Conservation (phyloP, 495 filamentous ascomycete species). For the Bacidia gigantensis region DNA sequence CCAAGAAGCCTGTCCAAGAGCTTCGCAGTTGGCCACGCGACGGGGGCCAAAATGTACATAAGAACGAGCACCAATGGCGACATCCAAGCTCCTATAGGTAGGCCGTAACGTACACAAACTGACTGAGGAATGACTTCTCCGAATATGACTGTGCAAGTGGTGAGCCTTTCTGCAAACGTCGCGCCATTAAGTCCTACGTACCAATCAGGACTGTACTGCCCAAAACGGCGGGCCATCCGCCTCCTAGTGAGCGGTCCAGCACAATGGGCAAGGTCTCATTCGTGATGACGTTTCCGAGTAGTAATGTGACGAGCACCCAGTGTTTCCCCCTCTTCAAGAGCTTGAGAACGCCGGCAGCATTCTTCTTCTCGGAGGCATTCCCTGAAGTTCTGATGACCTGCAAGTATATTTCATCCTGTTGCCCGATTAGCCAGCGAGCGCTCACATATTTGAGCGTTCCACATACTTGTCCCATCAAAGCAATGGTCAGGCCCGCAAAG, state of each 20-base stretch:
- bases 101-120: constrained; percentile 88
- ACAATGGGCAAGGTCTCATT: constrained; percentile 96
- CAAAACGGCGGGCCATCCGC: constrained; percentile 86
- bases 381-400: constrained; percentile 85
- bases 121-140: constrained; percentile 94
- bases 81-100: constrained; percentile 94
- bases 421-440: neutral
- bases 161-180: neutral
- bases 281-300: constrained; percentile 93
- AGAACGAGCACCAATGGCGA: constrained; percentile 72
- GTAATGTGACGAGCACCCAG: constrained; percentile 94
- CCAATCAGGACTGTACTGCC: constrained; percentile 87
- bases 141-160: constrained; percentile 62
- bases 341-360: constrained; percentile 67
- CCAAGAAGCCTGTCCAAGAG: constrained; percentile 78
- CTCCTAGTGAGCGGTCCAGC: constrained; percentile 82
- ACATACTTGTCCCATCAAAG: constrained; percentile 45
- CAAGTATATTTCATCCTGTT: constrained; percentile 86
- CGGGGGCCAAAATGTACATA: constrained; percentile 80
- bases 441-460: neutral
- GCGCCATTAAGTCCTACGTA: constrained; percentile 32
- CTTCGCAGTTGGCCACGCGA: constrained; percentile 84
- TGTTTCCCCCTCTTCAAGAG: constrained; percentile 84
- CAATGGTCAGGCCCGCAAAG: constrained; percentile 95
- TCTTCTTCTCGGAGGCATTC: constrained; percentile 63